Conservation (phyloP, 2,329 filamentous ascomycete species). For the Knoxdaviesia capensis region DNA sequence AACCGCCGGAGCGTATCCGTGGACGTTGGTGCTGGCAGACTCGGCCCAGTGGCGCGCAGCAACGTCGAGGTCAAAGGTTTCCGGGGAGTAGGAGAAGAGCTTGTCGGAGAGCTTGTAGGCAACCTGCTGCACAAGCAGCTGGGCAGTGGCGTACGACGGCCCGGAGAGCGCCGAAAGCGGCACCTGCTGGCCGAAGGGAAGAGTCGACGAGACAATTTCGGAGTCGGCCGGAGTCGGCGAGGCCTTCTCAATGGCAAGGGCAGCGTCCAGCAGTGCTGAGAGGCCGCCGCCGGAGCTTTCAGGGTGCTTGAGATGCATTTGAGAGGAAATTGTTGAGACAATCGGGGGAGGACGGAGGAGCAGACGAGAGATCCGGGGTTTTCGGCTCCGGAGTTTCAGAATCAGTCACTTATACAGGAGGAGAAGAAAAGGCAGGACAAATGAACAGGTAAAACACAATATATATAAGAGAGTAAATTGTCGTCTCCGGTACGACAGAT, state of each 20-base stretch:
- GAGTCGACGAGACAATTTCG: slow-evolving; percentile 21
- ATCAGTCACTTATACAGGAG: neutral
- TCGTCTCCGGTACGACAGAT: neutral
- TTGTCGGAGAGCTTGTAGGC: slow-evolving; percentile 91
- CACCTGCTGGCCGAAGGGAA: slow-evolving; percentile 36
- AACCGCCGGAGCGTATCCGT: slow-evolving; percentile 61
- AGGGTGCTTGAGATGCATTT: slow-evolving; percentile 6
- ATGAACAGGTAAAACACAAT: neutral
- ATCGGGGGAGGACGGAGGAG: neutral
- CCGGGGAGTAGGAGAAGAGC: slow-evolving; percentile 90
- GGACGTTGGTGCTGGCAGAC: slow-evolving; percentile 53
- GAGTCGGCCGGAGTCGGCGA: slow-evolving; percentile 1
- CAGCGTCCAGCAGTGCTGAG: neutral
- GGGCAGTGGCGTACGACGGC: slow-evolving; percentile 80
- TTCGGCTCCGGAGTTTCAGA: neutral
- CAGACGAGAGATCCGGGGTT: neutral
- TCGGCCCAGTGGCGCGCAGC: slow-evolving; percentile 62
- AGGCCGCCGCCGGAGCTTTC: slow-evolving; percentile 5
- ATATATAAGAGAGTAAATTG: neutral
- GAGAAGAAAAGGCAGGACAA: neutral
- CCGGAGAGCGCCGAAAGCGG: slow-evolving; percentile 48
- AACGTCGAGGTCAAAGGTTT: slow-evolving; percentile 76
- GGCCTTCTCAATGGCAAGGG: neutral
- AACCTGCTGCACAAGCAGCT: slow-evolving; percentile 87
- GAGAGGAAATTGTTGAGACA: neutral